Evolutionary conservation across 139 green algal species (phyloP), one percentile per base, ranked within the genome.

Genomic region (Diplosphaera chodatii): DNA sequence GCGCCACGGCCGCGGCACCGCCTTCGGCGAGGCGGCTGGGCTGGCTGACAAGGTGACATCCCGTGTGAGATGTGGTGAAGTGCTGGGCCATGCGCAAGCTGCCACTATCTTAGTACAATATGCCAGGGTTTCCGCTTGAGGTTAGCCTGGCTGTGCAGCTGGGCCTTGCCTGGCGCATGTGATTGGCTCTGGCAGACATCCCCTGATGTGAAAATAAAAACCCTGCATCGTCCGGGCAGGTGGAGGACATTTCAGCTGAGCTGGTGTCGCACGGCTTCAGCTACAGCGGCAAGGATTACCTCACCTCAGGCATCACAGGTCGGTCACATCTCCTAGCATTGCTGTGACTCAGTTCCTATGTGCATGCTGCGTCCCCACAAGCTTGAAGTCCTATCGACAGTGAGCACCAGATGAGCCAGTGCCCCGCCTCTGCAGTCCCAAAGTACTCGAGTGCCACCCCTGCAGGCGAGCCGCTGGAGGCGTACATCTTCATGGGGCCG

Each of bases 401-500:
- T 59, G 48, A 59, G 48, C 18, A 3, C n/a, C n/a, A n/a, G n/a
- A n/a, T n/a, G n/a, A n/a, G n/a, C n/a, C n/a, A n/a, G n/a, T n/a
- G n/a, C n/a, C n/a, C n/a, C n/a, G n/a, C n/a, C n/a, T n/a, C n/a
- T n/a, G n/a, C n/a, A n/a, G n/a, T n/a, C n/a, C n/a, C n/a, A n/a
- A n/a, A n/a, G n/a, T n/a, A n/a, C n/a, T n/a, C n/a, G n/a, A n/a
- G n/a, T n/a, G n/a, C n/a, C n/a, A 48, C 13, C 41, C 64, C 40
- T 59, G 31, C 86, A 90, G 92, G 92, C 6, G 94, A 98, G 84
- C 88, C 91, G 0, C 83, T 99, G 41, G 82, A 96, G 80, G 91
- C 90, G 13, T 96, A 94, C 88, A 97, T 99, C 79, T 99, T 98
- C 87, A 98, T 98, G 90, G 96, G 96, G 4, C 92, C 92, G 16